These are phyloP conservation scores for Botryosphaeria dothidea DNA, from an alignment of 2,329 filamentous ascomycete genomes.

Conservation along the genomic window DNA sequence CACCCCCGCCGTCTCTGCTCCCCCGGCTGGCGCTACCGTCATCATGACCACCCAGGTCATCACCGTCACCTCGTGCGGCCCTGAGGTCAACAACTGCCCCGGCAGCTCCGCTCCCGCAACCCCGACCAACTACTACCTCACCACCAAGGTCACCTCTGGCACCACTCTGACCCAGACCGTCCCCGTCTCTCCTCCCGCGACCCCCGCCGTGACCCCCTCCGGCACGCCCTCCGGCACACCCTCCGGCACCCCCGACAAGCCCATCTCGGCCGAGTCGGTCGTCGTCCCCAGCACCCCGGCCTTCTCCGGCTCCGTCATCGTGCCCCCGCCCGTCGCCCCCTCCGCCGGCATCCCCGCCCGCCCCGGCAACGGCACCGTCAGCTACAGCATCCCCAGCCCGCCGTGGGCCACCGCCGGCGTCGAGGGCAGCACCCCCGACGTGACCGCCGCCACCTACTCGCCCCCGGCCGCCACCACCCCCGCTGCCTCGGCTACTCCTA, in stretches of 20 bases:
- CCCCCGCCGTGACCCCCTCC: not conserved
- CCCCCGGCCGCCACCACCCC: not conserved
- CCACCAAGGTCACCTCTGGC: not conserved
- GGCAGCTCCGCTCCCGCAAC: slow-evolving; percentile 16
- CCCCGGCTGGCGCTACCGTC: not conserved
- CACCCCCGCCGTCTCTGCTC: not conserved
- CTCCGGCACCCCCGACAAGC: not conserved
- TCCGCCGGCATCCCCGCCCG: slow-evolving; percentile 4
- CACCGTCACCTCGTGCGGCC: slow-evolving; percentile 15
- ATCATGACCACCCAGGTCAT: slow-evolving; percentile 15
- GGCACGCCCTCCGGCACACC: not conserved
- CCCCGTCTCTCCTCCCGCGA: not conserved
- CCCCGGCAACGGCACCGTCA: slow-evolving; percentile 1
- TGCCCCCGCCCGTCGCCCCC: not conserved
- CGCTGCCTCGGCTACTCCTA: not conserved
- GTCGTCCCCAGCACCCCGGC: not conserved
- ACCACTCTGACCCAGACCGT: not conserved
- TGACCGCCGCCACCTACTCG: not conserved
- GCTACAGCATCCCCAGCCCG: not conserved
- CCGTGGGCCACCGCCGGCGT: not conserved
- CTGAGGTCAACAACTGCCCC: slow-evolving; percentile 23
- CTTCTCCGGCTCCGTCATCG: not conserved
- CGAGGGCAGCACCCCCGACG: not conserved
- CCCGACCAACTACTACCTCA: not conserved
- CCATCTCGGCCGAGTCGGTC: not conserved